Base-by-base conservation (phyloP, 2,329 filamentous ascomycete species). In the Xylaria sp. region DNA sequence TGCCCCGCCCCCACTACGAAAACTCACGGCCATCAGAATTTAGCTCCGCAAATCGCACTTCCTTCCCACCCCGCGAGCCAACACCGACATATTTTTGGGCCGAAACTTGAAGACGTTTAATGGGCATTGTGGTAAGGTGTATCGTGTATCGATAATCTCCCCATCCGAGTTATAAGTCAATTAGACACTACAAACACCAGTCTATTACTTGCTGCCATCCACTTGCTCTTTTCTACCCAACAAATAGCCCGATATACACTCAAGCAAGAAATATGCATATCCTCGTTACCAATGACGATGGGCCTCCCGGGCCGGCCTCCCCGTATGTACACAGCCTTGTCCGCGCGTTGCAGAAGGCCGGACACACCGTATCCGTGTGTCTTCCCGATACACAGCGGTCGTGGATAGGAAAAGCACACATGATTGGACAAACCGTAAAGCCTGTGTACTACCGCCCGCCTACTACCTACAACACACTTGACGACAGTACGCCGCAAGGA, bases 361-460 rank as follows among this genome's bases (percentile, higher is more conserved):
- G 94, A 7, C 95, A 97, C 81, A 86, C 84, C n/a, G 93, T 98
- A 69, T 97, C 93, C 7, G 94, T 99, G 59, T 92, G 96, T 71
- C 88, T 99, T 15, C 96, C 96, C 1, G 89, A 97, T 79, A 91
- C 90, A 6, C 96, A 99, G 82, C 90, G 95, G 71, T 97, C 94
- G 65, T 99, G 96, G 96, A 98, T 99, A 76, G 94, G 94, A 75
- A 99, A 99, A 84, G 96, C 96, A 2, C 96, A 98, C 81, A 92
- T 98, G 77, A 94, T 98, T 75, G 94, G 94, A 65, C 91, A 95
- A 79, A 92, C 92, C 10, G 88, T 97, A 70, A 93, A 91, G 78
- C 94, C 94, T 9, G 86, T 88, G 33, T 97, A 97, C 83, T 97
- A 94, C 83, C 91, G 91, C 0, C 87, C 87, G 1, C 81, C 83